Conservation (phyloP, 1,139 yeast genomes). For the Protomyces arabidopsidicola region DNA sequence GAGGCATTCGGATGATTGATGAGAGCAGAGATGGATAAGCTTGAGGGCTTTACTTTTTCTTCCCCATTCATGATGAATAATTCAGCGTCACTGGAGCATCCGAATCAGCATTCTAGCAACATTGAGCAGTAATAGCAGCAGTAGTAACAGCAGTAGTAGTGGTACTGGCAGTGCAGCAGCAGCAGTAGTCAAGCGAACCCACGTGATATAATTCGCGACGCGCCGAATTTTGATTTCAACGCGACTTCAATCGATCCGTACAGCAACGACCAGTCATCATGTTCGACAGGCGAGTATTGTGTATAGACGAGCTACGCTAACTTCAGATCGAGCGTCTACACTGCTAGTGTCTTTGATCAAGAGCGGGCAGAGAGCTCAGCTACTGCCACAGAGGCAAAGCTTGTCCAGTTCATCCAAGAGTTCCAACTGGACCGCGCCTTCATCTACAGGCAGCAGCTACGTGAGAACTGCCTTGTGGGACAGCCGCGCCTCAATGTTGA, state of each 20-base stretch:
- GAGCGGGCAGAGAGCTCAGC: conserved; percentile 17
- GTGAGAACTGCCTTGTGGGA: conserved; percentile 78
- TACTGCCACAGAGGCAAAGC: conserved; percentile 36
- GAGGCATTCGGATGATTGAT: conserved; percentile 19
- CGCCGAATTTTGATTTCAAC: not conserved
- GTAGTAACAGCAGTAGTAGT: not conserved
- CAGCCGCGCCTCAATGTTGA: conserved; percentile 71
- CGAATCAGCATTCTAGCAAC: not conserved
- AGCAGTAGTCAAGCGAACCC: not conserved
- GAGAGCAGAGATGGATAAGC: conserved; percentile 20
- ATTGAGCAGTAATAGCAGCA: not conserved
- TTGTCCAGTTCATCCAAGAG: conserved; percentile 76
- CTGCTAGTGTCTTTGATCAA: conserved; percentile 25
- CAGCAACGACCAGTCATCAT: not conserved
- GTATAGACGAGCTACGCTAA: not conserved
- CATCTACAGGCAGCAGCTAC: conserved; percentile 76
- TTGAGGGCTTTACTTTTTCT: conserved; percentile 11
- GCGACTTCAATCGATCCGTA: not conserved
- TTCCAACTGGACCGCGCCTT: conserved; percentile 79
- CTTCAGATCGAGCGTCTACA: conserved; percentile 13
- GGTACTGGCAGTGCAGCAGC: not conserved
- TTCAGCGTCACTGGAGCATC: too few relatives aligned
- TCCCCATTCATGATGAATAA: not conserved
- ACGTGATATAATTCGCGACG: not conserved
- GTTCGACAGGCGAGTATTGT: not conserved